These are phyloP conservation scores for Aotearoamyces nothofagi DNA, from an alignment of 2,329 filamentous ascomycete species.

Conservation along the genomic window DNA sequence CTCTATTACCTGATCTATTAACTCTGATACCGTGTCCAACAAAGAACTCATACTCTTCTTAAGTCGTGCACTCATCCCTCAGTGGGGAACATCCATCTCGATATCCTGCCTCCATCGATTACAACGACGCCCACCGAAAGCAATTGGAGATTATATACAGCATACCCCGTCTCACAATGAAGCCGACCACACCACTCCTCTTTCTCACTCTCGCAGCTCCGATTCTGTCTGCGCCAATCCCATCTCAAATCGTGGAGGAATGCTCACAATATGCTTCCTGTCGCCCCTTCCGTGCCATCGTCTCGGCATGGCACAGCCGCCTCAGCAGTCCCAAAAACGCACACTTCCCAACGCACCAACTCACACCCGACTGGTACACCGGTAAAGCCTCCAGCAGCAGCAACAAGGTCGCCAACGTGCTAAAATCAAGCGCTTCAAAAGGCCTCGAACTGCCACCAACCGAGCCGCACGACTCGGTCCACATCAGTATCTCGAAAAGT, in stretches of 20 bases:
- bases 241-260: not conserved
- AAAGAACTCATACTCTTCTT: too few relatives aligned
- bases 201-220: slow-evolving; percentile 1
- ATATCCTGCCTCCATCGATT: not conserved
- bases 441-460: not conserved
- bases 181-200: not conserved
- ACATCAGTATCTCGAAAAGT: not conserved
- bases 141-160: not conserved
- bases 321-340: too few relatives aligned
- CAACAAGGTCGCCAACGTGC: not conserved
- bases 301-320: not conserved
- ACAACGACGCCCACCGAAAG: not conserved
- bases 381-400: not conserved
- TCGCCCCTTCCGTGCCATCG: not conserved
- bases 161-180: slow-evolving; percentile 1
- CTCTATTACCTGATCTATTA: too few relatives aligned
- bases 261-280: not conserved
- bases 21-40: too few relatives aligned
- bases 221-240: not conserved
- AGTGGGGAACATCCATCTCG: not conserved
- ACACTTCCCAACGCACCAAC: too few relatives aligned
- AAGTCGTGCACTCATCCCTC: slow-evolving; percentile 1
- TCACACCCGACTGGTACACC: too few relatives aligned
- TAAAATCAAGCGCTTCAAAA: not conserved
- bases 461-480: not conserved